Evolutionary conservation across 2,329 filamentous ascomycete species (phyloP).

Genomic region (Scorias spongiosa): DNA sequence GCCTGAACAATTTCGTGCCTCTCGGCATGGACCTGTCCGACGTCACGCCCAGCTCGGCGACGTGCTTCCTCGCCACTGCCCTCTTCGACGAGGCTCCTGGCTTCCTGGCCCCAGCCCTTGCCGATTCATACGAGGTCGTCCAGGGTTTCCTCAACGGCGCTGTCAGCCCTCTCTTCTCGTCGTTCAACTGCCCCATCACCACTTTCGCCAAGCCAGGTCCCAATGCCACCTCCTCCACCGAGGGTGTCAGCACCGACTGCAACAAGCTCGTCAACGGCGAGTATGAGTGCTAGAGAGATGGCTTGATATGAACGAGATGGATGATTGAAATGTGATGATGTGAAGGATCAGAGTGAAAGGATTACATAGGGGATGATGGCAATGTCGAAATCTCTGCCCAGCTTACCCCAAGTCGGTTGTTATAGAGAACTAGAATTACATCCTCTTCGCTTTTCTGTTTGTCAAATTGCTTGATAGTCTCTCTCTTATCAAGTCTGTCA

Average conservation of each 20-base stretch:
- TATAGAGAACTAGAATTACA: too few species aligned
- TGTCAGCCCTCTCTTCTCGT: conserved; percentile 10
- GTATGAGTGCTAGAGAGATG: conserved; percentile 7
- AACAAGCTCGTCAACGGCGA: conserved; percentile 7
- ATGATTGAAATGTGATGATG: too few species aligned
- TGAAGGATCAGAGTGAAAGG: too few species aligned
- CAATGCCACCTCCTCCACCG: conserved; percentile 2
- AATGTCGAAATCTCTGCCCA: too few species aligned
- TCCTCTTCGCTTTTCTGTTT: too few species aligned
- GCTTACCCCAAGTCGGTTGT: too few species aligned
- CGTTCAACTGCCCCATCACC: conserved; percentile 7
- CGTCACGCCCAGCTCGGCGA: conserved; percentile 6
- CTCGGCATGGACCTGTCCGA: conserved; percentile 8
- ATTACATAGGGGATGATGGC: too few species aligned
- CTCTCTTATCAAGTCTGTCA: too few species aligned
- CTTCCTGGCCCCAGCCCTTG: conserved; percentile 9
- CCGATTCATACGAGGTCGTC: conserved; percentile 9
- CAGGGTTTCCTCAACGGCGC: conserved; percentile 13
- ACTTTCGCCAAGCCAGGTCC: conserved; percentile 6
- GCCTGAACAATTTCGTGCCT: conserved; percentile 15
- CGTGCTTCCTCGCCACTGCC: conserved; percentile 13
- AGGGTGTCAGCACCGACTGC: conserved; percentile 6
- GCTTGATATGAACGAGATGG: too few species aligned
- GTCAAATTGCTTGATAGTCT: too few species aligned
- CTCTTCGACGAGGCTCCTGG: conserved; percentile 13